These are phyloP conservation scores for Myrica gale DNA, from an alignment of 306 rosid species.

Conservation along the genomic window DNA sequence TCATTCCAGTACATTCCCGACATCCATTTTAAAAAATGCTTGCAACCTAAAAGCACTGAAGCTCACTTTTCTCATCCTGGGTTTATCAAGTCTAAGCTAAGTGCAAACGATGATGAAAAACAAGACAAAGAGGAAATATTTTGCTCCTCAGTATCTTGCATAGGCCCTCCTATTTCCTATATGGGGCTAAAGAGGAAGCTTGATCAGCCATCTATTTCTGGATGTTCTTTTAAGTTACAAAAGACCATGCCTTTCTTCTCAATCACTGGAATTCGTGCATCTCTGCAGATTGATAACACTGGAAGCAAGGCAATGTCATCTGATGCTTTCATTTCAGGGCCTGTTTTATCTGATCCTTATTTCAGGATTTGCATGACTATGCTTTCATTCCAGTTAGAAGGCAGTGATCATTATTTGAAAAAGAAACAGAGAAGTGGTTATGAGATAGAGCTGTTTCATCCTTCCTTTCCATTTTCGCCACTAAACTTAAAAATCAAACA, in stretches of 20 bases:
- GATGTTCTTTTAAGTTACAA: conserved; percentile 12
- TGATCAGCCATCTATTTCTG: conserved; percentile 10
- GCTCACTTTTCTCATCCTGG: conserved; percentile 7
- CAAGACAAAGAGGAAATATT: conserved; percentile 1
- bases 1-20: conserved; percentile 14
- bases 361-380: background rate
- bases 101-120: background rate
- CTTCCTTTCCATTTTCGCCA: background rate
- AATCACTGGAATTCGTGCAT: background rate
- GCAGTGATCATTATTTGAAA: background rate
- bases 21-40: conserved; percentile 3
- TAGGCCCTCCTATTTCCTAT: conserved; percentile 12
- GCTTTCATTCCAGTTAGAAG: background rate
- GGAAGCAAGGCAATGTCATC: background rate
- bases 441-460: background rate
- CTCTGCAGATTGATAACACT: background rate
- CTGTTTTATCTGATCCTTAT: background rate
- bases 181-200: conserved; percentile 33
- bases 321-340: background rate
- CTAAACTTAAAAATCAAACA: conserved; percentile 2
- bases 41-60: background rate
- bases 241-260: conserved; percentile 5
- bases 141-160: conserved; percentile 15
- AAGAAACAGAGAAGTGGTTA: background rate
- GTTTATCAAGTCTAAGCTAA: conserved; percentile 6